These are phyloP conservation scores for Globisporangium okanoganense DNA, from an alignment of 352 stramenopile species.

Conservation along the genomic window DNA sequence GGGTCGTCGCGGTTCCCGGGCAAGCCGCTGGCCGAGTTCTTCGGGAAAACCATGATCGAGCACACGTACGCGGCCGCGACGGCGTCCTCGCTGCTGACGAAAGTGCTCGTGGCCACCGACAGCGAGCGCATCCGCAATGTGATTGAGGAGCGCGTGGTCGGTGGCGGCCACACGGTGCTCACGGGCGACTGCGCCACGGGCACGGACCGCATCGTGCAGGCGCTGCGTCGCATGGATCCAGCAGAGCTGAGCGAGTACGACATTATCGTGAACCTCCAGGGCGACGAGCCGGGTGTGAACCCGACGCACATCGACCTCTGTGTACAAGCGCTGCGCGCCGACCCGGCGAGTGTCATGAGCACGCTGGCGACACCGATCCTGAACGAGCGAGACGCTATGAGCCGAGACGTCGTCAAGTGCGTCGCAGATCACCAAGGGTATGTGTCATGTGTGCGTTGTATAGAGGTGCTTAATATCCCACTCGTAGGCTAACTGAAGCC, in stretches of 20 bases:
- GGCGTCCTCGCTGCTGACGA: slow-evolving; percentile 43
- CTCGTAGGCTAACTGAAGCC: background rate
- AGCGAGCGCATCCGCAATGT: slow-evolving; percentile 49
- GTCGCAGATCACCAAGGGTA: slow-evolving; percentile 58
- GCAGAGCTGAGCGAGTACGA: slow-evolving; percentile 54
- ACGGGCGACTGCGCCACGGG: slow-evolving; percentile 67
- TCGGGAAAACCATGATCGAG: slow-evolving; percentile 80
- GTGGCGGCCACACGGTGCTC: slow-evolving; percentile 47
- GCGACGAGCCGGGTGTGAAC: slow-evolving; percentile 80
- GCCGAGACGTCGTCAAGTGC: slow-evolving; percentile 76
- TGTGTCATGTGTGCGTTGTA: background rate
- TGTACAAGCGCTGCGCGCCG: slow-evolving; percentile 46
- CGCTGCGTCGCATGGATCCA: slow-evolving; percentile 34
- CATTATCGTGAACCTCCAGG: slow-evolving; percentile 82
- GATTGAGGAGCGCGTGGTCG: slow-evolving; percentile 35
- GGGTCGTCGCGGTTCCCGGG: slow-evolving; percentile 72
- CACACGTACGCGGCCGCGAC: slow-evolving; percentile 68
- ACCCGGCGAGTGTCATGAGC: slow-evolving; percentile 64
- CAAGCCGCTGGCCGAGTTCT: slow-evolving; percentile 78
- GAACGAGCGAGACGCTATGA: slow-evolving; percentile 47
- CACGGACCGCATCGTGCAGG: slow-evolving; percentile 75
- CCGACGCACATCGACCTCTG: slow-evolving; percentile 72
- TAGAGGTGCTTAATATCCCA: background rate
- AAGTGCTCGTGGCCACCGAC: slow-evolving; percentile 82
- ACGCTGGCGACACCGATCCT: slow-evolving; percentile 68